Conservation (phyloP, 352 stramenopile species). For the Phytophthora chlamydospora region DNA sequence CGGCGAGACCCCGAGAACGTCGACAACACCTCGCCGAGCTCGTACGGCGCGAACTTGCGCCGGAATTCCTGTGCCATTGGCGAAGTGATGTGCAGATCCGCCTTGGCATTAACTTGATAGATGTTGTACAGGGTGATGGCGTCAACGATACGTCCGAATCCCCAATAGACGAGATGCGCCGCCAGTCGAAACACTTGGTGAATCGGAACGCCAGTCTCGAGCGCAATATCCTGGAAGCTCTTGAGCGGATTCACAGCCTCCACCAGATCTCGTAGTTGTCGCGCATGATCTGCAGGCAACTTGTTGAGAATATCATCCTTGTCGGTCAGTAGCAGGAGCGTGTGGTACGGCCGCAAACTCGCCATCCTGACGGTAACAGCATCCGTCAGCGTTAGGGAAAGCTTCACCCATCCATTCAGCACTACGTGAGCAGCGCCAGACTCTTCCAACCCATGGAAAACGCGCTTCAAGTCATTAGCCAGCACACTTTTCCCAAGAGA, state of each 20-base stretch:
- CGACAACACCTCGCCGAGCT: slow-evolving; percentile 75
- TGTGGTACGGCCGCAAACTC: slow-evolving; percentile 84
- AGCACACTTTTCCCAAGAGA: slow-evolving; percentile 78
- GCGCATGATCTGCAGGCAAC: slow-evolving; percentile 77
- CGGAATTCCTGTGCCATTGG: slow-evolving; percentile 72
- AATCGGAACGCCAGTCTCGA: slow-evolving; percentile 80
- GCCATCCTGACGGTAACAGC: slow-evolving; percentile 61
- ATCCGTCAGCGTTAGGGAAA: slow-evolving; percentile 83
- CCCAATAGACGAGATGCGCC: slow-evolving; percentile 87
- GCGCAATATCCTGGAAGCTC: slow-evolving; percentile 84
- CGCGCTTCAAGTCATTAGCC: slow-evolving; percentile 85
- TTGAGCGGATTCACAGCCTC: slow-evolving; percentile 81
- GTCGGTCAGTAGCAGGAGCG: slow-evolving; percentile 72
- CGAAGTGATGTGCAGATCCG: slow-evolving; percentile 56
- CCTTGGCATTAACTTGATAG: slow-evolving; percentile 77
- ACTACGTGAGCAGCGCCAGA: slow-evolving; percentile 77
- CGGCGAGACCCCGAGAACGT: slow-evolving; percentile 73
- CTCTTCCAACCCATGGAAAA: slow-evolving; percentile 86
- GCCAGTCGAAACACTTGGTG: slow-evolving; percentile 85
- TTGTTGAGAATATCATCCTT: slow-evolving; percentile 68
- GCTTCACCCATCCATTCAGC: slow-evolving; percentile 87
- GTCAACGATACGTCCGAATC: slow-evolving; percentile 79
- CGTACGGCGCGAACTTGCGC: slow-evolving; percentile 70
- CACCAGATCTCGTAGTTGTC: slow-evolving; percentile 76
- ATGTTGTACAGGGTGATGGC: slow-evolving; percentile 88